Evolutionary conservation across 768 basidiomycete genomes (phyloP), one percentile per base, ranked within the genome.

Genomic region (Trametes villosa): DNA sequence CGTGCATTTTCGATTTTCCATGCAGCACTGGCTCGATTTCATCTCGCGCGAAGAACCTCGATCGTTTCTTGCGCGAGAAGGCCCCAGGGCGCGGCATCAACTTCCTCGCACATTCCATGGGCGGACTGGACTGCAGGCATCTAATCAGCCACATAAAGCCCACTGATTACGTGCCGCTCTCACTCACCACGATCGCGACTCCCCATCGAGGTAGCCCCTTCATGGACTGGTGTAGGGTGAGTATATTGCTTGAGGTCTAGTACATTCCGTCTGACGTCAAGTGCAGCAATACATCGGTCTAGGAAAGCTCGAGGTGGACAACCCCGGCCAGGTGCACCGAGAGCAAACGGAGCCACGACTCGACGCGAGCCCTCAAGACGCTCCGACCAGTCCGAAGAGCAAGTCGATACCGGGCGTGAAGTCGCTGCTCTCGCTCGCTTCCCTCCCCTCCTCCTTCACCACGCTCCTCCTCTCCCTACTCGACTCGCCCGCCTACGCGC

Each of bases 201-300:
- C 97, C 97, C 17, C 97, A 99, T 72, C 84, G 94, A 18, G 96
- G 97, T 33, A 94, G 92, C 67, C 95, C 96, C 1, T 98, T 99
- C 75, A 99, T 99, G 97, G 94, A 97, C 72, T 99, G 97, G 97
- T 98, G 96, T 77, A 82, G 86, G 49, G 92, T 92, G 68, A 69
- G 89, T 82, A 41, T 27, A 4, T 26, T 24, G 1, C 31, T 38
- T 8, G 11, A 27, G 36, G 27, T 13, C 9, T 29, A 4, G 12
- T 6, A 24, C 9, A 30, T 9, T 17, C 11, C 24, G 5, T 9
- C 24, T 57, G 26, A 36, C 33, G 48, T 38, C 12, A 18, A 27
- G 50, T 36, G 6, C 66, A 94, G 89, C 91, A 90, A 45, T 91
- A 96, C 67, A 91, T 99, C 65, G 97, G 97, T 9, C 86, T 99